phyloP scores from a whole-genome alignment of 176 grass and related monocot species.

The Carex pumila region DNA sequence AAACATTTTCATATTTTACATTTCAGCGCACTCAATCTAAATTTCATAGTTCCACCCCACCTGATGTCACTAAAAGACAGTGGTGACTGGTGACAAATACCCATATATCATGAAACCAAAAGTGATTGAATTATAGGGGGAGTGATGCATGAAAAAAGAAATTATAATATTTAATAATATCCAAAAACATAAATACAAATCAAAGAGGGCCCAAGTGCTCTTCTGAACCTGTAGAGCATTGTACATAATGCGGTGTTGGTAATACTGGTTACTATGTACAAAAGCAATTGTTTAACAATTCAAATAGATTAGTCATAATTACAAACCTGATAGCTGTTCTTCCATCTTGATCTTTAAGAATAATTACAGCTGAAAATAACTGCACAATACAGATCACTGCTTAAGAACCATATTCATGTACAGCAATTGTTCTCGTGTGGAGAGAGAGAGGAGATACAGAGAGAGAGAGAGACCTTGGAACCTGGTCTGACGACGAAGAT shows the following conservation, averaged over 20 bases:
- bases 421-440: background rate
- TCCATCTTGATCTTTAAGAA: background rate
- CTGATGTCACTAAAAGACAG: no score
- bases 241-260: background rate
- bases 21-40: no score
- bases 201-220: no score
- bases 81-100: no score
- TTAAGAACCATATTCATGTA: background rate
- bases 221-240: background rate
- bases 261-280: background rate
- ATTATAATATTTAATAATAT: no score
- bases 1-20: no score
- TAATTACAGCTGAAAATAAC: background rate
- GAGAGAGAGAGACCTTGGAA: background rate
- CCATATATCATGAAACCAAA: no score
- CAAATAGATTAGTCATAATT: background rate
- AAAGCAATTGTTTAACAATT: background rate
- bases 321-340: background rate
- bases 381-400: background rate
- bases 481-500: background rate
- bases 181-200: no score
- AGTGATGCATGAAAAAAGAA: no score
- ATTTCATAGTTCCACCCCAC: no score
- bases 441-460: background rate
- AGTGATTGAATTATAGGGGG: no score